Conservation (phyloP, 1,284 basidiomycete genomes). For the Fistulinella staudtii region DNA sequence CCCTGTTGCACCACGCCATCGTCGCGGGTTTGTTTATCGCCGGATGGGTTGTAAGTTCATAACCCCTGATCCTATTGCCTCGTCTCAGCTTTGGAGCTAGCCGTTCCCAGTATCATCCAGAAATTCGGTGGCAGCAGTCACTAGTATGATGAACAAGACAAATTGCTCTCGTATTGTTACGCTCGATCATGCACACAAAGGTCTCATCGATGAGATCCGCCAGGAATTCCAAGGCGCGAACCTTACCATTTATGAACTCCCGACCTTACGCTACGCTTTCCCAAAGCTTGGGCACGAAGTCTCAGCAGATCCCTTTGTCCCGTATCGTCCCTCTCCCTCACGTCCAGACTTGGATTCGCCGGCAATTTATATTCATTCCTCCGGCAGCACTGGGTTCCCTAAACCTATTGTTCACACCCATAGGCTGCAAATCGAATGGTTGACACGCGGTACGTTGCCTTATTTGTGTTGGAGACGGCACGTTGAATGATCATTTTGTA, state of each 20-base stretch:
- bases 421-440: constrained; percentile 23
- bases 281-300: constrained; percentile 34
- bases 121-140: constrained; percentile 32
- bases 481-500: neutral
- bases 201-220: constrained; percentile 26
- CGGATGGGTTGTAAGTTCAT: constrained; percentile 28
- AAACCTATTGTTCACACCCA: constrained; percentile 30
- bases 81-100: constrained; percentile 14
- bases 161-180: constrained; percentile 32
- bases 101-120: constrained; percentile 35
- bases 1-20: constrained; percentile 33
- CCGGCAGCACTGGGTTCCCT: constrained; percentile 38
- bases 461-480: too few species aligned
- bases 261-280: constrained; percentile 26
- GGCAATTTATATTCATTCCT: constrained; percentile 35
- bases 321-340: constrained; percentile 18
- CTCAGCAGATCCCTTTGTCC: constrained; percentile 22
- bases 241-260: constrained; percentile 27
- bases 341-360: constrained; percentile 22
- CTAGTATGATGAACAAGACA: constrained; percentile 29
- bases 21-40: constrained; percentile 28
- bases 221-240: constrained; percentile 2
- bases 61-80: neutral
- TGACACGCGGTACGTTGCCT: constrained; percentile 17
- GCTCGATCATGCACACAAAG: constrained; percentile 21